A percentile compares a stretch with the other conserved stretches of the same genome.
Conservation (phyloP, 2,329 filamentous ascomycete species). For the Periconia sp. region DNA sequence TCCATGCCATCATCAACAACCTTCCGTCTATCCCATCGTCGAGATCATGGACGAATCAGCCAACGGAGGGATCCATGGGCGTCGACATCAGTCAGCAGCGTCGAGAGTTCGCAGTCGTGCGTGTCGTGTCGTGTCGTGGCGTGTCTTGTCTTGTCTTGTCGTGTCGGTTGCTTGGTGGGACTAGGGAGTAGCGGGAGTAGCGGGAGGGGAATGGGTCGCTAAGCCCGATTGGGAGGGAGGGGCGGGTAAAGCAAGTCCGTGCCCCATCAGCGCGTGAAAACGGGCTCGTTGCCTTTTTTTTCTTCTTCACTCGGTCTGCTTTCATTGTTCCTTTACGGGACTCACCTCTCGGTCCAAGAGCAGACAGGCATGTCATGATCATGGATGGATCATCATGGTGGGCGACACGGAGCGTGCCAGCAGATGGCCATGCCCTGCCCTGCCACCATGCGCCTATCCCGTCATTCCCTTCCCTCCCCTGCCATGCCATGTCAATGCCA, state of each 20-base stretch:
- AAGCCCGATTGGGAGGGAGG: too few relatives aligned
- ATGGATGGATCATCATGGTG: not conserved
- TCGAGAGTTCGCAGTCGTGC: too few relatives aligned
- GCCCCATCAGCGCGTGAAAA: slow-evolving; percentile 22
- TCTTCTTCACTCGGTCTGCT: not conserved
- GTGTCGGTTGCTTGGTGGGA: too few relatives aligned
- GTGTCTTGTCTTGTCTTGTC: not conserved
- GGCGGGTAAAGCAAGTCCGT: slow-evolving; percentile 19
- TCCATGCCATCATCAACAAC: too few relatives aligned
- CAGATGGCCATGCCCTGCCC: slow-evolving; percentile 8
- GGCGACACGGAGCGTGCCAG: too few relatives aligned
- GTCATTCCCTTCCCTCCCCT: not conserved
- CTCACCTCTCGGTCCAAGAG: slow-evolving; percentile 27
- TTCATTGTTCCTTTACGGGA: slow-evolving; percentile 14
- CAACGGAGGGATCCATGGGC: too few relatives aligned
- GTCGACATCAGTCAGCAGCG: too few relatives aligned
- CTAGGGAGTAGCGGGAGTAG: too few relatives aligned
- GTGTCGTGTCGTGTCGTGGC: too few relatives aligned
- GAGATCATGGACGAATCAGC: too few relatives aligned
- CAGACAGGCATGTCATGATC: slow-evolving; percentile 27
- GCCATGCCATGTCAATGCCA: not conserved
- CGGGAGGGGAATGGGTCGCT: too few relatives aligned
- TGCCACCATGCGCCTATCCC: slow-evolving; percentile 18
- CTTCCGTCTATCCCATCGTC: too few relatives aligned
- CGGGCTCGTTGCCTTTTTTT: slow-evolving; percentile 20